Percentiles rank a stretch among this genome's conserved stretches.
Evolutionary conservation across 2,329 filamentous ascomycete species (phyloP).

Genomic region (Diaporthe vaccinii): DNA sequence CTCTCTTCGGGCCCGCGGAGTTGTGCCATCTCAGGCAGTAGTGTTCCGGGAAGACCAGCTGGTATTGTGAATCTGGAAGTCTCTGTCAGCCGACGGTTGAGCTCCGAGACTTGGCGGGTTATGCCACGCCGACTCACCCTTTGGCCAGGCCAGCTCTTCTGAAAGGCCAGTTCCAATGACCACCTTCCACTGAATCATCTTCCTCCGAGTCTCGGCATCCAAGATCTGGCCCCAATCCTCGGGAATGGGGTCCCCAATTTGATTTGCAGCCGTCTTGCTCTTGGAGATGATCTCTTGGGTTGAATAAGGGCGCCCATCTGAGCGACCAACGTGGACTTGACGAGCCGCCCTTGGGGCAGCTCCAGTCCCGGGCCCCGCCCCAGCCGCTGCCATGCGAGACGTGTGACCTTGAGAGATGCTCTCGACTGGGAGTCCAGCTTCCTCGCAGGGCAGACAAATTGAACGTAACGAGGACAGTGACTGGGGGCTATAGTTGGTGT

Average conservation of each 20-base stretch:
- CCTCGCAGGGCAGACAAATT: not conserved
- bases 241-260: constrained; percentile 35
- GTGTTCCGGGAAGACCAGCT: constrained; percentile 36
- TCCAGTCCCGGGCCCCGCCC: constrained; percentile 14
- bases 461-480: not conserved
- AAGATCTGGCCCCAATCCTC: constrained; percentile 28
- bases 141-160: constrained; percentile 39
- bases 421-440: constrained; percentile 13
- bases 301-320: constrained; percentile 35
- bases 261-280: not conserved
- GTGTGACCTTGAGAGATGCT: not conserved
- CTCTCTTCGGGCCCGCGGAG: constrained; percentile 24
- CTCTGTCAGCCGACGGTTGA: not conserved
- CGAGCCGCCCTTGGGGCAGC: constrained; percentile 27
- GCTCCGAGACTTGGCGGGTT: not conserved
- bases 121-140: constrained; percentile 21
- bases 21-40: constrained; percentile 38
- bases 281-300: constrained; percentile 35
- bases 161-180: constrained; percentile 34
- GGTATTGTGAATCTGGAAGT: constrained; percentile 34
- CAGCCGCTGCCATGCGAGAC: constrained; percentile 27
- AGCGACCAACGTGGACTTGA: constrained; percentile 37
- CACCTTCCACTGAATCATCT: constrained; percentile 38
- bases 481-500: not conserved
- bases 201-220: constrained; percentile 26